A percentile compares a stretch with the other conserved stretches of the same genome.
Conservation (phyloP, 2,329 filamentous ascomycete genomes). For the Fusarium fracticaudum region DNA sequence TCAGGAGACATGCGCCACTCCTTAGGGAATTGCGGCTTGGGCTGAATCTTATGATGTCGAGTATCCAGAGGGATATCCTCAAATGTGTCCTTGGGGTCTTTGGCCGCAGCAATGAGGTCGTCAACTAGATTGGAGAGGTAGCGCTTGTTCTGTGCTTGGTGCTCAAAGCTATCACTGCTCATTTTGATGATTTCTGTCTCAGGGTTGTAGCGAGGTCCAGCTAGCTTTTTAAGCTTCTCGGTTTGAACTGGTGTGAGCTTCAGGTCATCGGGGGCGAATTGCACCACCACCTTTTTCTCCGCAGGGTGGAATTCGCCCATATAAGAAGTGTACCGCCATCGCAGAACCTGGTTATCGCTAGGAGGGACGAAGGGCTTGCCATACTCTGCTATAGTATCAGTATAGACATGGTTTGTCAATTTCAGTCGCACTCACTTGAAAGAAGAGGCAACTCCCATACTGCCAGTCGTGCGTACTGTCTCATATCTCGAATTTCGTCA, state of each 20-base stretch:
- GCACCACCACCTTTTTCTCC: slow-evolving; percentile 91
- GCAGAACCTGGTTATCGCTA: slow-evolving; percentile 73
- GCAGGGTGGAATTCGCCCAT: slow-evolving; percentile 94
- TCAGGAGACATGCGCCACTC: slow-evolving; percentile 83
- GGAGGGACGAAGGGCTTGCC: slow-evolving; percentile 84
- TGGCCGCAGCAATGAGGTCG: slow-evolving; percentile 77
- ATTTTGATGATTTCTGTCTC: slow-evolving; percentile 84
- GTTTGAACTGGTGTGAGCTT: slow-evolving; percentile 73
- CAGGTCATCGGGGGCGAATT: slow-evolving; percentile 82
- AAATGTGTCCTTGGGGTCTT: slow-evolving; percentile 82
- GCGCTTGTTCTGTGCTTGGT: slow-evolving; percentile 96
- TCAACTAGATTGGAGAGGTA: slow-evolving; percentile 84
- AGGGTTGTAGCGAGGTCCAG: slow-evolving; percentile 88
- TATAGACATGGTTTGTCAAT: background rate
- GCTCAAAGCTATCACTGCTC: slow-evolving; percentile 87
- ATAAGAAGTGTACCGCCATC: slow-evolving; percentile 97
- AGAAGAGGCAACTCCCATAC: slow-evolving; percentile 97
- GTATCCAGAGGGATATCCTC: slow-evolving; percentile 90
- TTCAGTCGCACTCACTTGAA: slow-evolving; percentile 70
- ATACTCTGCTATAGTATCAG: slow-evolving; percentile 67
- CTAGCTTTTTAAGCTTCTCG: slow-evolving; percentile 87
- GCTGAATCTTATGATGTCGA: slow-evolving; percentile 80
- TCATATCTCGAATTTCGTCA: slow-evolving; percentile 85
- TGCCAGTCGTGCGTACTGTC: slow-evolving; percentile 86
- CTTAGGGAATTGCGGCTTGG: slow-evolving; percentile 76